Evolutionary conservation across 306 rosid genomes (phyloP), one percentile per base, ranked within the genome.

Genomic region (Glycine soja): DNA sequence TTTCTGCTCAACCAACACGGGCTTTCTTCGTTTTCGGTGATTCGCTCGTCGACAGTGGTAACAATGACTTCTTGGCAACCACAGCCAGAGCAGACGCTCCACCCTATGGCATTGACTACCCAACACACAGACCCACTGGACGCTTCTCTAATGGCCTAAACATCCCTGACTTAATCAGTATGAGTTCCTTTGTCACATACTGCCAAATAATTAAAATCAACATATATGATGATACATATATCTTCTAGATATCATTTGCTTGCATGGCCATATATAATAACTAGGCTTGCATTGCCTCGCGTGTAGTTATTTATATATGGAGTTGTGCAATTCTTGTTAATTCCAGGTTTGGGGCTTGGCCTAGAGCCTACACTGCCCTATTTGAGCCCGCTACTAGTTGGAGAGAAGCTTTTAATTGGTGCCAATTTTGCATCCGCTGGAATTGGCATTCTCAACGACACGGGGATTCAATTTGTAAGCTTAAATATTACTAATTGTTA

Each of bases 371-470:
- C 93, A 8, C 56, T 94, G 76, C 98, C 98, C 3, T 90, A 90
- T 72, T 87, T 94, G 91, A 94, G 97, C 65, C 98, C 98, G 1
- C 16, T 58, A 4, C 90, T 94, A 5, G 70, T 11, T 0, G 95
- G 93, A 74, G 69, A 90, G 70, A 88, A 62, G 36, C 91, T 94
- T 14, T 91, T 92, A 3, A 82, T 84, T 46, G 98, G 98, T 59
- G 98, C 98, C 32, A 94, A 94, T 86, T 92, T 94, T 76, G 98
- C 98, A 42, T 94, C 98, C 0, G 98, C 98, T 59, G 98, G 98
- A 36, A 92, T 94, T 56, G 98, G 98, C 53, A 92, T 94, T 69
- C 97, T 94, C 73, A 94, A 94, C 30, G 98, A 94, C 81, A 94
- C 97, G 0, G 98, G 98, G 75, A 12, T 92, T 81, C 98, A 94